Base-by-base conservation (phyloP, 345 rosid species). In the Raphanus sativus region DNA sequence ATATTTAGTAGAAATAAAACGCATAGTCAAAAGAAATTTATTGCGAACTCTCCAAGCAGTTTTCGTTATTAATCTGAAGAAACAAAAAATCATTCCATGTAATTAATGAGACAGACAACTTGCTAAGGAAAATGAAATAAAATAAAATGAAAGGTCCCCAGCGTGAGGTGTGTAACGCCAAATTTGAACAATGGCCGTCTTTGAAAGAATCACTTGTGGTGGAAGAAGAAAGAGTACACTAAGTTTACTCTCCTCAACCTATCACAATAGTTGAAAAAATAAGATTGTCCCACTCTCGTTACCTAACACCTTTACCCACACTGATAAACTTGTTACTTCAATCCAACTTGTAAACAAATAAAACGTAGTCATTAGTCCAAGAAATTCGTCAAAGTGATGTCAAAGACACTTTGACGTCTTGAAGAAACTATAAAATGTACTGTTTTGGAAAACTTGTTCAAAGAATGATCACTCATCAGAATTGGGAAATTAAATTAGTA, bases 91-190 rank as follows among this genome's bases (percentile, higher is more conserved):
- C 8, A 32, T 8, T 7, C 17, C n/a, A 26, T n/a, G 21, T 71
- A 28, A 16, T n/a, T 40, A 61, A 15, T 17, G 60, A 32, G 45
- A 73, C 55, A 26, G 12, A 64, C 24, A 64, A 21, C 0, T 60
- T 8, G 10, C 13, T 24, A 12, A 60, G n/a, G 12, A 60, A 58
- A 55, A 25, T 24, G 2, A 25, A 8, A 12, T 26, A 7, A 29
- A 28, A 50, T 9, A 9, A 26, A 65, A 56, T 40, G 30, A 17
- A 70, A 58, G 73, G 67, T 67, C 50, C 67, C 50, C n/a, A 3
- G 32, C 30, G 56, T 52, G 70, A 34, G 38, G 54, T 52, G 65
- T n/a, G 64, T 74, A 56, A 40, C 59, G 72, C 62, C 79, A 67
- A 67, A 32, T 21, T 29, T 45, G 30, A 28, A 28, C 30, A 28